Evolutionary conservation across 257 asterid species (phyloP).

Genomic region (Plantago ovata): DNA sequence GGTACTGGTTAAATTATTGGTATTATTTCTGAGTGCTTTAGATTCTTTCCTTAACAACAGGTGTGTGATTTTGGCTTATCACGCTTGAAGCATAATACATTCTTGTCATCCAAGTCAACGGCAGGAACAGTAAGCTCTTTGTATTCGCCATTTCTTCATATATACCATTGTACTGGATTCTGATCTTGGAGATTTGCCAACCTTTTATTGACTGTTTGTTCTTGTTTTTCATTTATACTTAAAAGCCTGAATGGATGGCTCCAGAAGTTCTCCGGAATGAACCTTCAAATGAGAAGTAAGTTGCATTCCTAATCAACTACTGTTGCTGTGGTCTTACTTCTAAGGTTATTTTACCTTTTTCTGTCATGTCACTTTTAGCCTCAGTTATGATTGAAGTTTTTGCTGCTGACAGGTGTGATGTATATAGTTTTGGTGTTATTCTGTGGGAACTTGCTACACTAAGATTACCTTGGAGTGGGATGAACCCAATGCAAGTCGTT

Average conservation of each 20-base stretch:
- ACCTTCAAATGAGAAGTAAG: slow-evolving; percentile 98
- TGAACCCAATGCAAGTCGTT: slow-evolving; percentile 99
- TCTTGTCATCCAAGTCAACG: slow-evolving; percentile 95
- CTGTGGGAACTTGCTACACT: slow-evolving; percentile 97
- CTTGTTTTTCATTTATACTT: slow-evolving; percentile 9
- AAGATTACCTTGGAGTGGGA: slow-evolving; percentile 95
- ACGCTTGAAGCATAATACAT: slow-evolving; percentile 97
- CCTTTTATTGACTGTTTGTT: slow-evolving; percentile 1
- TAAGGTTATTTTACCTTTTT: background rate
- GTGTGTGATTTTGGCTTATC: slow-evolving; percentile 97
- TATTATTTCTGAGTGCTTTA: slow-evolving; percentile 12
- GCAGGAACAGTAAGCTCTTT: slow-evolving; percentile 88
- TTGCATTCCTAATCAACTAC: slow-evolving; percentile 5
- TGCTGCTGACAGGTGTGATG: slow-evolving; percentile 69
- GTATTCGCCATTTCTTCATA: slow-evolving; percentile 6
- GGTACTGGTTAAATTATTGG: background rate
- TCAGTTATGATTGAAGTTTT: slow-evolving; percentile 8
- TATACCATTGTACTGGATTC: slow-evolving; percentile 5
- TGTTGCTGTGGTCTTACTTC: background rate
- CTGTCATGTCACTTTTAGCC: background rate
- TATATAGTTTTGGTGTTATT: slow-evolving; percentile 94
- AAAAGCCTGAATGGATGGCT: slow-evolving; percentile 99
- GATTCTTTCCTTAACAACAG: slow-evolving; percentile 40
- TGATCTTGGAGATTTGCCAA: slow-evolving; percentile 12
- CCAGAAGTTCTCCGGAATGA: slow-evolving; percentile 99